Evolutionary conservation across 768 basidiomycete species (phyloP), one percentile per base, ranked within the genome.

Genomic region (Naganishia vishniacii): DNA sequence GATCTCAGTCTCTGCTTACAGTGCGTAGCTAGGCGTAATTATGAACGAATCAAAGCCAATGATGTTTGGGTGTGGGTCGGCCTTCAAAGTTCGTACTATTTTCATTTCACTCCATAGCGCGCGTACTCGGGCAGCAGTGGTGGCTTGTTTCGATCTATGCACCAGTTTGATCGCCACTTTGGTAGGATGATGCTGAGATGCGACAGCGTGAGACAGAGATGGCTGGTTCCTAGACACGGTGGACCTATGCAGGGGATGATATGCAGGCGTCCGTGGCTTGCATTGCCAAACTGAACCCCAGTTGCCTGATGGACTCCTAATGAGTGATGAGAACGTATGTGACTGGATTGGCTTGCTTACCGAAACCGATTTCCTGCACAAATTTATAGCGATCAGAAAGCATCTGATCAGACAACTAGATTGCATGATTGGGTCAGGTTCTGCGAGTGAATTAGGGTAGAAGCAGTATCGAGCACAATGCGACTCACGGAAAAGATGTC

Each of bases 31-130:
- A 4, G 90, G 88, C 0, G 90, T 90, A 69, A 93, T 89, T 73
- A 94, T 87, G 81, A 98, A 97, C 3, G 88, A 87, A 72, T 92
- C 86, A 78, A 98, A 97, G 12, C 85, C 84, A 66, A 98, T 88
- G 77, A 98, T 87, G 66, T 89, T 88, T 0, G 91, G 92, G 74
- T 97, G 94, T 9, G 86, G 85, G 70, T 91, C 87, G 47, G 84
- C 79, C 79, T 88, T 88, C 77, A 97, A 85, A 12, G 85, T 81
- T 69, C 88, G 83, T 65, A 97, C 85, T 70, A 93, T 88, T 82
- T 94, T 94, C 91, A 93, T 93, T 80, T 97, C 92, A 73, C 92
- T 93, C 92, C 92, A 95, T 84, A 98, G 80, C 47, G 91, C 91
- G 72, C 86, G 81, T 62, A 99, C 88, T 59, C 94, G 84, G 16